Conservation (phyloP, 2,329 filamentous ascomycete species). For the Chaetomiaceae sp. region DNA sequence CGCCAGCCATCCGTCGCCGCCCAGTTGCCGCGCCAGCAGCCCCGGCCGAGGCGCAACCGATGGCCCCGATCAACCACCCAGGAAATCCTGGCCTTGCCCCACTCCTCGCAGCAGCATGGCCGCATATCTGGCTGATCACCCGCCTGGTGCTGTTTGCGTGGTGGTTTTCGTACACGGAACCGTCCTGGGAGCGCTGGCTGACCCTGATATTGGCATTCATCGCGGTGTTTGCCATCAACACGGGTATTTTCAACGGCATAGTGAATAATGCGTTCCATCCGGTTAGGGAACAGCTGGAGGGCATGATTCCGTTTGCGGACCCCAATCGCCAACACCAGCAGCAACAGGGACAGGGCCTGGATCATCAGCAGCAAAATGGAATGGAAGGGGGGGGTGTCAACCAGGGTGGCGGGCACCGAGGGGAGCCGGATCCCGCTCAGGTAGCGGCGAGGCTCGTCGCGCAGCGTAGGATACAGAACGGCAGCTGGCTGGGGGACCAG, state of each 20-base stretch:
- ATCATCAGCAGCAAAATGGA: too few relatives aligned
- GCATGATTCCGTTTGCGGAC: constrained; percentile 51
- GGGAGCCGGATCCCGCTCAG: constrained; percentile 42
- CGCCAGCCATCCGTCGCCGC: constrained; percentile 12
- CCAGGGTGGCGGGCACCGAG: constrained; percentile 1
- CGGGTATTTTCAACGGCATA: constrained; percentile 52
- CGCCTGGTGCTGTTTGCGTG: constrained; percentile 57
- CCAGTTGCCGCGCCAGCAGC: constrained; percentile 8
- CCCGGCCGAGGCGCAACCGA: background rate
- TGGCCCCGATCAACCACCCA: constrained; percentile 27
- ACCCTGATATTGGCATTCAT: constrained; percentile 50
- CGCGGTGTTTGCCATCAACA: constrained; percentile 55
- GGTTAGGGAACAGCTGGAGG: constrained; percentile 54
- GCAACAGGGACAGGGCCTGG: constrained; percentile 26
- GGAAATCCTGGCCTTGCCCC: constrained; percentile 38
- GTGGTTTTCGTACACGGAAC: constrained; percentile 57
- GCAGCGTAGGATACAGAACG: constrained; percentile 40
- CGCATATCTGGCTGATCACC: constrained; percentile 58
- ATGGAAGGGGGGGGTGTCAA: background rate
- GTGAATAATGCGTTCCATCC: constrained; percentile 53
- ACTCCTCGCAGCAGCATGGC: constrained; percentile 45
- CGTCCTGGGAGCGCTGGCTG: constrained; percentile 56
- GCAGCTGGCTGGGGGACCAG: constrained; percentile 46
- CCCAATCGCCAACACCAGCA: constrained; percentile 29
- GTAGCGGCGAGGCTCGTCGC: constrained; percentile 52